These are phyloP conservation scores for Schwanniomyces sp. DNA, from an alignment of 805 yeast species.

Conservation along the genomic window DNA sequence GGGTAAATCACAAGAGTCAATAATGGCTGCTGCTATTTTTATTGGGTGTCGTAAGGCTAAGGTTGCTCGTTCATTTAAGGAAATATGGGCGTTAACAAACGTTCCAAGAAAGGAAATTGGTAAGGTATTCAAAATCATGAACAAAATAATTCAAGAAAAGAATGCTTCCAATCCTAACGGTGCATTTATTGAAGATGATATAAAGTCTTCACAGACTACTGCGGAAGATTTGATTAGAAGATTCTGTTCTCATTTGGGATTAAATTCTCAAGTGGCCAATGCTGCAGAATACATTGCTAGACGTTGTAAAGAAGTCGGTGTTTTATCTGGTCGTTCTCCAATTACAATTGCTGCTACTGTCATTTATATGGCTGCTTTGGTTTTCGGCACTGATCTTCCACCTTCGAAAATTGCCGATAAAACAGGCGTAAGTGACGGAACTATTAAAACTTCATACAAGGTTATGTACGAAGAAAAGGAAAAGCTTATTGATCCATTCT, in stretches of 20 bases:
- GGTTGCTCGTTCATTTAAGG: constrained; percentile 93
- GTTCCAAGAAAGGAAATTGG: constrained; percentile 96
- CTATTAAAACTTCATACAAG: constrained; percentile 89
- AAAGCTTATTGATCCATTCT: constrained; percentile 67
- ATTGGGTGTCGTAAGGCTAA: constrained; percentile 93
- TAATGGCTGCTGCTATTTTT: constrained; percentile 94
- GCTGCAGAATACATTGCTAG: constrained; percentile 93
- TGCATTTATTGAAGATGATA: constrained; percentile 46
- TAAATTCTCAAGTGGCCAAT: constrained; percentile 78
- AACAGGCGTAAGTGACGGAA: constrained; percentile 96
- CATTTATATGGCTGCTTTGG: constrained; percentile 87
- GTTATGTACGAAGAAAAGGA: constrained; percentile 70
- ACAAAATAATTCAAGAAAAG: constrained; percentile 54
- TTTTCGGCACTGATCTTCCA: constrained; percentile 75
- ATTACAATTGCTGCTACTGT: constrained; percentile 97
- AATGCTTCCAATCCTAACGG: constrained; percentile 49
- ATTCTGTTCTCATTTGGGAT: constrained; percentile 92
- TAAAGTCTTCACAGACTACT: constrained; percentile 77
- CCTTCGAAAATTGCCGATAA: constrained; percentile 86
- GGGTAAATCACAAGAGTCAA: constrained; percentile 89
- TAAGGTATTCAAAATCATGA: constrained; percentile 82
- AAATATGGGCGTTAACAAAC: constrained; percentile 90
- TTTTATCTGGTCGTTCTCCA: constrained; percentile 94
- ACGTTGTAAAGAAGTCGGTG: constrained; percentile 86
- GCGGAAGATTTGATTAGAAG: constrained; percentile 95